Conservation (phyloP, 1,284 basidiomycete genomes). For the Sanghuangporus baumii region DNA sequence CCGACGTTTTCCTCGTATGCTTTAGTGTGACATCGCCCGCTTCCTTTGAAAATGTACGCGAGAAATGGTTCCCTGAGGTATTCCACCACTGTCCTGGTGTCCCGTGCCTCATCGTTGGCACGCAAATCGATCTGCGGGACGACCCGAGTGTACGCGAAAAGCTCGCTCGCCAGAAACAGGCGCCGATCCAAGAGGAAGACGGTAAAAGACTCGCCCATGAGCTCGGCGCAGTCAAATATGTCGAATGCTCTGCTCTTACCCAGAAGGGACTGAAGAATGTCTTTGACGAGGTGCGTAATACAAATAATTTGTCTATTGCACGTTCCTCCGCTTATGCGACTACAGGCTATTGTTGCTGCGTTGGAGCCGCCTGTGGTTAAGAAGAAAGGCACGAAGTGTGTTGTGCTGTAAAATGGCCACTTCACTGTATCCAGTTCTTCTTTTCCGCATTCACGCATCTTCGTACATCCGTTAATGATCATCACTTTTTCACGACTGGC, state of each 20-base stretch:
- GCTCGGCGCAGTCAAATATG: constrained; percentile 97
- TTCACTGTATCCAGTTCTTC: not conserved
- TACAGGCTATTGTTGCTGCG: constrained; percentile 94
- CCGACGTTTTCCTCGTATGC: constrained; percentile 99
- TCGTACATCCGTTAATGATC: constrained; percentile 7
- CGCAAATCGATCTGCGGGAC: constrained; percentile 96
- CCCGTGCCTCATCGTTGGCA: constrained; percentile 97
- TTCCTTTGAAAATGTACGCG: constrained; percentile 99
- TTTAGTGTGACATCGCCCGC: constrained; percentile 98
- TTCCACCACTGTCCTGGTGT: constrained; percentile 99
- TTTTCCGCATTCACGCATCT: not conserved
- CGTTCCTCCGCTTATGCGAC: constrained; percentile 16
- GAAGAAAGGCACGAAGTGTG: constrained; percentile 72
- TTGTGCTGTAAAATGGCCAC: constrained; percentile 61
- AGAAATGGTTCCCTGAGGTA: constrained; percentile 99
- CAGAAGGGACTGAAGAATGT: constrained; percentile 99
- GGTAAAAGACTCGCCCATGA: constrained; percentile 94
- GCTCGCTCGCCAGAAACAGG: constrained; percentile 92
- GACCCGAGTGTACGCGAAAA: constrained; percentile 93
- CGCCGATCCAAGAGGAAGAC: constrained; percentile 82
- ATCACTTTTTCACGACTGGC: constrained; percentile 14
- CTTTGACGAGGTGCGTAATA: constrained; percentile 87
- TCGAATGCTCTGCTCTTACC: constrained; percentile 97
- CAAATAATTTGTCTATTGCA: constrained; percentile 13
- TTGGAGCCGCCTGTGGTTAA: constrained; percentile 93